These are phyloP conservation scores for Friedmanniomyces simplex DNA, from an alignment of 495 filamentous ascomycete genomes.

Conservation along the genomic window DNA sequence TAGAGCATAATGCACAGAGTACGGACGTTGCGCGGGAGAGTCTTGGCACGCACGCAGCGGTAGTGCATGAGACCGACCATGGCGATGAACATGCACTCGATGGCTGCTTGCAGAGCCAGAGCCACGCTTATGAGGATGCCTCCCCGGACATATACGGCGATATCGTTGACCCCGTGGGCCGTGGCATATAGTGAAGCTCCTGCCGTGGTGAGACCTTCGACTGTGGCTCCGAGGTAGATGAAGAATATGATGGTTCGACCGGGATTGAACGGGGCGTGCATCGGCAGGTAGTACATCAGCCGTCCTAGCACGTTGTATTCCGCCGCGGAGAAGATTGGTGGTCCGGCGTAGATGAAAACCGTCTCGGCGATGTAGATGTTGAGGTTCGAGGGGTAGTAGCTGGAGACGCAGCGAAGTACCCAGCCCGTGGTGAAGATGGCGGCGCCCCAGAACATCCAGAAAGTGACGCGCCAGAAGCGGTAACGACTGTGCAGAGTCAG, in stretches of 20 bases:
- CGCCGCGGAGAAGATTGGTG: conserved; percentile 57
- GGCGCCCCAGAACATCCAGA: conserved; percentile 37
- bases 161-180: conserved; percentile 42
- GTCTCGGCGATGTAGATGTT: conserved; percentile 29
- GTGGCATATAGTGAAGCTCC: conserved; percentile 56
- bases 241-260: conserved; percentile 71
- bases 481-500: conserved; percentile 19
- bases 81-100: conserved; percentile 30
- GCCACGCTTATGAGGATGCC: conserved; percentile 30
- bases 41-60: conserved; percentile 43
- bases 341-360: conserved; percentile 14
- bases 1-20: conserved; percentile 38
- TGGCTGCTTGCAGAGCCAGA: conserved; percentile 31
- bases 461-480: conserved; percentile 36
- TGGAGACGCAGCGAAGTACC: conserved; percentile 32
- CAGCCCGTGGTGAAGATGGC: conserved; percentile 37
- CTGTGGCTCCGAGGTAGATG: conserved; percentile 46
- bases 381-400: conserved; percentile 27
- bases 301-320: conserved; percentile 72
- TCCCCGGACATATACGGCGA: conserved; percentile 45
- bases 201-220: conserved; percentile 58
- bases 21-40: conserved; percentile 46
- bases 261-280: conserved; percentile 66
- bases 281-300: conserved; percentile 68
- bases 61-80: conserved; percentile 33